phyloP scores from a whole-genome alignment of 2,329 filamentous ascomycete species.

The Paraphaeosphaeria minitans region DNA sequence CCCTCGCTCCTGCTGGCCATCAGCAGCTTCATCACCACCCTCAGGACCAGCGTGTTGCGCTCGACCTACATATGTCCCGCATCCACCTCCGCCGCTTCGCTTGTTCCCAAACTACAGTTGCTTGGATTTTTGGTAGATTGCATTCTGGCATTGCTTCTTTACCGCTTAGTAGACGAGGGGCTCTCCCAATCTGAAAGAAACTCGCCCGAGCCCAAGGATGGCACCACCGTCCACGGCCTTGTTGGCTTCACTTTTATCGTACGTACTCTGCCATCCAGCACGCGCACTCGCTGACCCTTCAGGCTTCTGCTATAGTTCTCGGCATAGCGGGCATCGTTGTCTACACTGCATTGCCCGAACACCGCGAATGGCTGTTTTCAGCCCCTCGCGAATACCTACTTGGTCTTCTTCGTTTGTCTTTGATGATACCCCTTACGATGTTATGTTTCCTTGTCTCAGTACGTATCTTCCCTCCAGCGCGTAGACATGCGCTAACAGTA shows the following conservation, averaged over 20 bases:
- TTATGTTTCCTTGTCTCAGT: conserved; percentile 44
- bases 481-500: conserved; percentile 16
- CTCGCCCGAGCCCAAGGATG: conserved; percentile 32
- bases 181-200: conserved; percentile 29
- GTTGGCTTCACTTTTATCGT: conserved; percentile 40
- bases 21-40: conserved; percentile 36
- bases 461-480: conserved; percentile 16
- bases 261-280: conserved; percentile 8
- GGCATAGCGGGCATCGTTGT: conserved; percentile 35
- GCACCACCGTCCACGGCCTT: conserved; percentile 33
- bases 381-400: conserved; percentile 40
- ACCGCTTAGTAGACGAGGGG: conserved; percentile 36
- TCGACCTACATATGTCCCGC: conserved; percentile 43
- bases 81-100: conserved; percentile 27
- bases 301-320: conserved; percentile 40
- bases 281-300: conserved; percentile 22
- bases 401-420: conserved; percentile 42
- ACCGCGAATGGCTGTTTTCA: conserved; percentile 42
- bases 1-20: conserved; percentile 37
- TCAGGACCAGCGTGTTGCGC: conserved; percentile 34
- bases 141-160: conserved; percentile 29
- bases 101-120: conserved; percentile 39
- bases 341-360: conserved; percentile 39
- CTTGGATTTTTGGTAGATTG: conserved; percentile 38
- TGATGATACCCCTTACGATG: conserved; percentile 46